These are phyloP conservation scores for Kwoniella botswanensis DNA, from an alignment of 768 basidiomycete species.

Conservation along the genomic window DNA sequence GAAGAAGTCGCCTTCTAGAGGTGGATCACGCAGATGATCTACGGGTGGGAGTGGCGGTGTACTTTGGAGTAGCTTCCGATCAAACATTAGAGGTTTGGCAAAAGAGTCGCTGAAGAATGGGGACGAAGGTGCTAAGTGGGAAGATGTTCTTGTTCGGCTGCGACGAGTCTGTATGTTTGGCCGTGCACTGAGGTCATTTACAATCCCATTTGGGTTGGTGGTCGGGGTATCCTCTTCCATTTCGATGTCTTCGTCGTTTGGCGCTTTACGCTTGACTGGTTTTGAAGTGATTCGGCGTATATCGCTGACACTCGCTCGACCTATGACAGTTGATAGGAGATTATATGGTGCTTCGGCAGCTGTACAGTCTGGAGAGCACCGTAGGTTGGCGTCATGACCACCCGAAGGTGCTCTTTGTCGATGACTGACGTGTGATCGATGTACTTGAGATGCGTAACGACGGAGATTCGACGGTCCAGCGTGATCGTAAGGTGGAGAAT, in stretches of 20 bases:
- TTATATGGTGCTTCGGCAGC: slow-evolving; percentile 32
- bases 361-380: slow-evolving; percentile 34
- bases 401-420: slow-evolving; percentile 17
- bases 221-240: slow-evolving; percentile 10
- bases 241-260: slow-evolving; percentile 9
- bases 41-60: slow-evolving; percentile 26
- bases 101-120: background rate
- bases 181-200: background rate
- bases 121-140: background rate
- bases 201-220: background rate
- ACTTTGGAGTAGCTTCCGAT: slow-evolving; percentile 11
- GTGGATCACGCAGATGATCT: slow-evolving; percentile 14
- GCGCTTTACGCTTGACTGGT: slow-evolving; percentile 9
- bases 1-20: slow-evolving; percentile 18
- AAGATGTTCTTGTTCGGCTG: slow-evolving; percentile 13
- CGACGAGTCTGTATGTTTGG: slow-evolving; percentile 30
- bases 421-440: slow-evolving; percentile 5
- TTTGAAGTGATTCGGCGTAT: slow-evolving; percentile 5
- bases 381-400: slow-evolving; percentile 16
- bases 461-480: slow-evolving; percentile 13
- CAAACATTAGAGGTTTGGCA: slow-evolving; percentile 18
- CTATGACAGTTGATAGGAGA: slow-evolving; percentile 27
- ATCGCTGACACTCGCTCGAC: slow-evolving; percentile 31
- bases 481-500: slow-evolving; percentile 8
- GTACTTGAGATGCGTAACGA: slow-evolving; percentile 6